Conservation (phyloP, 2,329 filamentous ascomycete genomes). For the Cryphonectria parasitica region DNA sequence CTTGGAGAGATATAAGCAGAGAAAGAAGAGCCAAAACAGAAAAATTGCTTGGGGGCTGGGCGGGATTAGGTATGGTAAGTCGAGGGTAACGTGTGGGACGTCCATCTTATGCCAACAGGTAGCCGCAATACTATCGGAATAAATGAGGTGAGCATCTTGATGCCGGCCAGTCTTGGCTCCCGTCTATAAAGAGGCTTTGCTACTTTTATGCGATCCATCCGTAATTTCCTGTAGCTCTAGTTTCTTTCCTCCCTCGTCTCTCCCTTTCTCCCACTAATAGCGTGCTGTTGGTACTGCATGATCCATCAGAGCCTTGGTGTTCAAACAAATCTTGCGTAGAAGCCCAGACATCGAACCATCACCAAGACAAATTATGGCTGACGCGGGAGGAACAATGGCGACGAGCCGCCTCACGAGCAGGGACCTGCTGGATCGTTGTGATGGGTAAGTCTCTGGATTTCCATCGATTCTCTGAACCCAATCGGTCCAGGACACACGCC, state of each 20-base stretch:
- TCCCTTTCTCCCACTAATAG: slow-evolving; percentile 5
- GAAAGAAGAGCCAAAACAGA: background rate
- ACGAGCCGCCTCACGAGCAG: slow-evolving; percentile 30
- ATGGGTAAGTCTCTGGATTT: slow-evolving; percentile 32
- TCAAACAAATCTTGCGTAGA: background rate
- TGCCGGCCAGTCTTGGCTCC: slow-evolving; percentile 7
- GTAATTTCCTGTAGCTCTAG: background rate
- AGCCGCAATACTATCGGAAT: slow-evolving; percentile 6
- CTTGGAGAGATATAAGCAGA: background rate
- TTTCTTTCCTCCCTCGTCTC: background rate
- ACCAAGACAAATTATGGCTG: slow-evolving; percentile 12
- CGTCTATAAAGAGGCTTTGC: slow-evolving; percentile 24
- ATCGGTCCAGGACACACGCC: slow-evolving; percentile 9
- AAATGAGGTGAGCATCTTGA: slow-evolving; percentile 20
- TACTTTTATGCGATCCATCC: slow-evolving; percentile 10
- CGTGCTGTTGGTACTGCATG: slow-evolving; percentile 4
- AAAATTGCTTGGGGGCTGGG: background rate
- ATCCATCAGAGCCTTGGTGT: slow-evolving; percentile 6
- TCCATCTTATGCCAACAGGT: background rate
- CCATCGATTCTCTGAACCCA: background rate
- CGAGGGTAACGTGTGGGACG: background rate
- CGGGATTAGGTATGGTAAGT: background rate
- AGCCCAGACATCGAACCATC: slow-evolving; percentile 3
- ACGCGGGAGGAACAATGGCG: slow-evolving; percentile 21
- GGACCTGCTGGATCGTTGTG: slow-evolving; percentile 33